Evolutionary conservation across 2,329 filamentous ascomycete species (phyloP).

Genomic region (Cladophialophora carrionii): DNA sequence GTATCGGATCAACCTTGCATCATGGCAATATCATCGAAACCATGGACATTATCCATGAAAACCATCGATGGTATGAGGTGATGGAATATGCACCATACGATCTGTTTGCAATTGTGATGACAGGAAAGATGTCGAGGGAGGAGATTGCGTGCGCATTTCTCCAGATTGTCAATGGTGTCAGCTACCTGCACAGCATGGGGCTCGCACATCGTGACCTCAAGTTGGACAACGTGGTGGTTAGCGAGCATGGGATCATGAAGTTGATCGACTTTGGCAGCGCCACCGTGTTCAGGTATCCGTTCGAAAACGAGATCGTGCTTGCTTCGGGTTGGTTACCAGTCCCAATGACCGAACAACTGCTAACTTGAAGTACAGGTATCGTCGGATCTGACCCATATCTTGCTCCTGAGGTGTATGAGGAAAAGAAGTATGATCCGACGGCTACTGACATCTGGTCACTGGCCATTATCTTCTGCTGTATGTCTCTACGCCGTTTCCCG

Average conservation of each 20-base stretch:
- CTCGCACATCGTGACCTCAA: conserved; percentile 94
- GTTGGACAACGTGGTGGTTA: conserved; percentile 96
- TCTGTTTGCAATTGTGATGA: conserved; percentile 98
- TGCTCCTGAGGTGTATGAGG: conserved; percentile 93
- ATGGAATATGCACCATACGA: conserved; percentile 99
- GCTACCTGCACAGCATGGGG: conserved; percentile 92
- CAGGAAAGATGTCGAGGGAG: conserved; percentile 90
- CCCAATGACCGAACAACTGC: conserved; percentile 5
- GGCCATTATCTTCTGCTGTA: conserved; percentile 98
- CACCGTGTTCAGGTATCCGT: conserved; percentile 95
- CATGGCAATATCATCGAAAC: conserved; percentile 99
- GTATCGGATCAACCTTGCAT: conserved; percentile 92
- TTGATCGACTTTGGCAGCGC: conserved; percentile 98
- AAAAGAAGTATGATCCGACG: conserved; percentile 88
- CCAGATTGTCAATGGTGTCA: conserved; percentile 92
- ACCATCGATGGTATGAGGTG: conserved; percentile 93
- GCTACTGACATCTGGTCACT: conserved; percentile 97
- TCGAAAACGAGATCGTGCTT: conserved; percentile 82
- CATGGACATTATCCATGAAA: conserved; percentile 92
- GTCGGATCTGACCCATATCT: conserved; percentile 93
- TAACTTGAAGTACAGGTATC: conserved; percentile 58
- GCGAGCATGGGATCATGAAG: conserved; percentile 96
- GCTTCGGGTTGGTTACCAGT: conserved; percentile 65
- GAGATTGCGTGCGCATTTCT: conserved; percentile 90
- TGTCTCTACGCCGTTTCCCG: conserved; percentile 91